These are phyloP conservation scores for Lichtheimia corymbifera DNA, from an alignment of 371 early-diverging fungal species.

Conservation along the genomic window DNA sequence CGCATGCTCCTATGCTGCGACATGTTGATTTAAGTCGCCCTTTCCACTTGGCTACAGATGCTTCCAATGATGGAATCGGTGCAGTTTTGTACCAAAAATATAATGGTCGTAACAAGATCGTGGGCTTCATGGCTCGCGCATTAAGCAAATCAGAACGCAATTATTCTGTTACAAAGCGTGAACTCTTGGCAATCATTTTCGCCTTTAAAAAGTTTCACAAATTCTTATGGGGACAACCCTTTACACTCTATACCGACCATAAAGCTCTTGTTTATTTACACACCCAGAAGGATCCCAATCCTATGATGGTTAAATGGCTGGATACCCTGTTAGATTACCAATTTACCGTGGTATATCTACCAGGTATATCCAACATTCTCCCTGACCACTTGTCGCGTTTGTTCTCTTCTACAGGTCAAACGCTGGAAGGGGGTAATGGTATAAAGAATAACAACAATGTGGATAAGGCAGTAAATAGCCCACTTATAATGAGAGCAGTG, in stretches of 20 bases:
- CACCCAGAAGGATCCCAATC: slow-evolving; percentile 20
- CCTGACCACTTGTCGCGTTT: slow-evolving; percentile 21
- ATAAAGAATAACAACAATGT: slow-evolving; percentile 14
- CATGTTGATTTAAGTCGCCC: not conserved
- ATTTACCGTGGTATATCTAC: slow-evolving; percentile 24
- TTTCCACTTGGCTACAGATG: slow-evolving; percentile 39
- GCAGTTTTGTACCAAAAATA: slow-evolving; percentile 18
- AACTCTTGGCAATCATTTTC: slow-evolving; percentile 17
- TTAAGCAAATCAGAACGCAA: slow-evolving; percentile 1
- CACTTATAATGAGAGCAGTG: slow-evolving; percentile 4
- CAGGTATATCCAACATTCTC: slow-evolving; percentile 21
- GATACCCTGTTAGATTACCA: slow-evolving; percentile 22
- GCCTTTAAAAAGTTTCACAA: slow-evolving; percentile 19
- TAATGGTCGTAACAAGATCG: not conserved
- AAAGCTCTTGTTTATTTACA: slow-evolving; percentile 19
- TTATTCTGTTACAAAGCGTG: slow-evolving; percentile 12
- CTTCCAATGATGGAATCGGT: slow-evolving; percentile 11
- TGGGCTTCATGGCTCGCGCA: too few relatives aligned
- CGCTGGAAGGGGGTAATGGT: slow-evolving; percentile 23
- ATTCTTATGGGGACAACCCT: slow-evolving; percentile 26
- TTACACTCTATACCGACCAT: slow-evolving; percentile 23
- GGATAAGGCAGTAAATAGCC: slow-evolving; percentile 6
- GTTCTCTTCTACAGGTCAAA: slow-evolving; percentile 1
- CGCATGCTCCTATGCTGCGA: too few relatives aligned
- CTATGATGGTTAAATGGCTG: slow-evolving; percentile 30